A percentile compares a stretch with the other conserved stretches of the same genome.
phyloP scores from a whole-genome alignment of 495 filamentous ascomycete species.

The Aspergillus ellipticus region DNA sequence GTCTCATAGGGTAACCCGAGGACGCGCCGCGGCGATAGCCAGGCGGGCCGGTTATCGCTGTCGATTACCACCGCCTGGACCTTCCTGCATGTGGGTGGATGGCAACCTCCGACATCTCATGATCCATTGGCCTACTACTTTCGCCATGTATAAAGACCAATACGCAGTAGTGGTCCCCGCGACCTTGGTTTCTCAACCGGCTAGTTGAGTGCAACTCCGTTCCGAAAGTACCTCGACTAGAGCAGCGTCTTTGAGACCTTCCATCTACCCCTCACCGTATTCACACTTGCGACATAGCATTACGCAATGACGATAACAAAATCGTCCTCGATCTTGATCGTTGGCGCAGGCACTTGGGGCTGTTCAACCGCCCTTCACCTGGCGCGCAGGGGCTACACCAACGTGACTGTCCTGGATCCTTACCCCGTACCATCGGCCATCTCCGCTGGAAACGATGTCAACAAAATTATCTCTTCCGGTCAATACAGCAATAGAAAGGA shows the following conservation, averaged over 20 bases:
- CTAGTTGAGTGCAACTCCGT: neutral
- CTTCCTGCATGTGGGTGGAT: constrained; percentile 3
- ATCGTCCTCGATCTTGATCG: constrained; percentile 31
- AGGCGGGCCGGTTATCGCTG: neutral
- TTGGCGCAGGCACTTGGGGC: constrained; percentile 52
- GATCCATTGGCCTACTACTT: neutral
- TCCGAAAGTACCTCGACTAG: neutral
- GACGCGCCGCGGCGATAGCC: neutral
- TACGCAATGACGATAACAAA: constrained; percentile 17
- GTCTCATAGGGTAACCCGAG: neutral
- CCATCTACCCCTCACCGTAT: constrained; percentile 34
- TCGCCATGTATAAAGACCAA: neutral
- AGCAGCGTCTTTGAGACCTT: constrained; percentile 31
- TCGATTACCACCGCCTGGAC: constrained; percentile 13
- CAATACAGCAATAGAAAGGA: constrained; percentile 21
- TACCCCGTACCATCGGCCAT: constrained; percentile 45
- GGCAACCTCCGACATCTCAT: neutral
- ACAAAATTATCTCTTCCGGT: constrained; percentile 43
- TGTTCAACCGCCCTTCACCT: constrained; percentile 49
- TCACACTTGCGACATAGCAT: constrained; percentile 44
- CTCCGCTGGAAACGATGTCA: constrained; percentile 54
- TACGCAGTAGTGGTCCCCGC: neutral
- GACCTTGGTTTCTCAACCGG: neutral
- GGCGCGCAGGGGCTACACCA: constrained; percentile 43
- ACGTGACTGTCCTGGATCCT: constrained; percentile 47